Conservation (phyloP, 495 filamentous ascomycete genomes). For the Neurospora sp. region DNA sequence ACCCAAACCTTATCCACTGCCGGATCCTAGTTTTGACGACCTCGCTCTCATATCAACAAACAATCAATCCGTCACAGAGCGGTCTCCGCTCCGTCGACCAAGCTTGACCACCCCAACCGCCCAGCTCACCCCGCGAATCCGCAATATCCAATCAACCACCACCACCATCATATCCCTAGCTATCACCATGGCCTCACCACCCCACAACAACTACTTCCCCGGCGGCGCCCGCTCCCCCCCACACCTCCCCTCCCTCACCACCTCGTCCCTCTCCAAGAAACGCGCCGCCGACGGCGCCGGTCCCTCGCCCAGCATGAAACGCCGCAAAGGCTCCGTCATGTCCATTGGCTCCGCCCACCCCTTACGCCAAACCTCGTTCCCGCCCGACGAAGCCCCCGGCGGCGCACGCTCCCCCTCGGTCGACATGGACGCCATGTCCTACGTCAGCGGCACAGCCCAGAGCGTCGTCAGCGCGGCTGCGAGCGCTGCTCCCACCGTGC, state of each 20-base stretch:
- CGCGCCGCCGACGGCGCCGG: slow-evolving; percentile 38
- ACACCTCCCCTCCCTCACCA: slow-evolving; percentile 35
- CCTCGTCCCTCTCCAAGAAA: slow-evolving; percentile 46
- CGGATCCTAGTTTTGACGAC: not conserved
- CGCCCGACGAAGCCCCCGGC: slow-evolving; percentile 43
- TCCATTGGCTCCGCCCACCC: slow-evolving; percentile 55
- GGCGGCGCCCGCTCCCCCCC: slow-evolving; percentile 20
- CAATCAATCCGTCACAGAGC: not conserved
- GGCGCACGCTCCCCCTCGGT: slow-evolving; percentile 55
- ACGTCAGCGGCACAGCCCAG: slow-evolving; percentile 44
- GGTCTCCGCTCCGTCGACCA: not conserved
- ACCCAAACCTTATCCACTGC: not conserved
- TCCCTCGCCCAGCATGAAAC: slow-evolving; percentile 41
- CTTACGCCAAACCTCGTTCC: slow-evolving; percentile 84
- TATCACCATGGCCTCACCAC: slow-evolving; percentile 51
- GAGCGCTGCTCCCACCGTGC: not conserved
- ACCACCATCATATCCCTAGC: not conserved
- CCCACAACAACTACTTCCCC: slow-evolving; percentile 16
- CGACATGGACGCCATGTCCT: slow-evolving; percentile 52
- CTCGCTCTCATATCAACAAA: not conserved
- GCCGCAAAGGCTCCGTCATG: slow-evolving; percentile 53
- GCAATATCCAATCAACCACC: not conserved
- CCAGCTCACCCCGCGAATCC: not conserved
- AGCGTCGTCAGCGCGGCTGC: slow-evolving; percentile 45
- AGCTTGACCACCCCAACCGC: not conserved